Percentiles rank a stretch among this genome's conserved stretches.
phyloP scores from a whole-genome alignment of 225 moss, liverwort and hornwort species.

The Polytrichum formosum region DNA sequence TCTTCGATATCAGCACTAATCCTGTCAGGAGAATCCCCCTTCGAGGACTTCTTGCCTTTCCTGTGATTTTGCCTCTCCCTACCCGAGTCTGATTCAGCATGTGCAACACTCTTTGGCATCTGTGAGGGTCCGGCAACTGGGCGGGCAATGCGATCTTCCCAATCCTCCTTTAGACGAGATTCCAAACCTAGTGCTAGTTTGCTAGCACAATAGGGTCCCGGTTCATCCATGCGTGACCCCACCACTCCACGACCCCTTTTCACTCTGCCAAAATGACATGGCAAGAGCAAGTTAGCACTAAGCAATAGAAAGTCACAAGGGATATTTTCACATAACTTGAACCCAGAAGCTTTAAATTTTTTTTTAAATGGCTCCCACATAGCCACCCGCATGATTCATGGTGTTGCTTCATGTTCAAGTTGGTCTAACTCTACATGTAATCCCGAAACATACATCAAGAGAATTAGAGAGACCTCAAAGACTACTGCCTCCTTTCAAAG shows the following conservation, averaged over 20 bases:
- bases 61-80: conserved; percentile 28
- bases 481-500: too few relatives aligned
- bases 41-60: conserved; percentile 15
- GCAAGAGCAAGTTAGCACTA: neutral
- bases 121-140: conserved; percentile 57
- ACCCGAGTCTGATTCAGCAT: conserved; percentile 3
- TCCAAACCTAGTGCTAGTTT: conserved; percentile 20
- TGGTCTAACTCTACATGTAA: too few relatives aligned
- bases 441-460: too few relatives aligned
- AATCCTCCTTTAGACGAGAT: conserved; percentile 65
- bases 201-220: conserved; percentile 69
- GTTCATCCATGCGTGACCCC: conserved; percentile 98
- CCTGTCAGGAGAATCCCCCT: conserved; percentile 17
- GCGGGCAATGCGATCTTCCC: conserved; percentile 77
- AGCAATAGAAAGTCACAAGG: too few relatives aligned
- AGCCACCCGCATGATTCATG: too few relatives aligned
- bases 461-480: too few relatives aligned
- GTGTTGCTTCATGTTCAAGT: too few relatives aligned
- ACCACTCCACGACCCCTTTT: conserved; percentile 94
- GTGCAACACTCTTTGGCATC: conserved; percentile 12
- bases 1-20: conserved; percentile 21
- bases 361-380: neutral
- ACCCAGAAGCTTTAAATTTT: neutral
- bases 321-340: too few relatives aligned
- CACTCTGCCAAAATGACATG: conserved; percentile 34